Evolutionary conservation across 129 eudicot genomes (phyloP).

Genomic region (Pulicaria dysenterica): DNA sequence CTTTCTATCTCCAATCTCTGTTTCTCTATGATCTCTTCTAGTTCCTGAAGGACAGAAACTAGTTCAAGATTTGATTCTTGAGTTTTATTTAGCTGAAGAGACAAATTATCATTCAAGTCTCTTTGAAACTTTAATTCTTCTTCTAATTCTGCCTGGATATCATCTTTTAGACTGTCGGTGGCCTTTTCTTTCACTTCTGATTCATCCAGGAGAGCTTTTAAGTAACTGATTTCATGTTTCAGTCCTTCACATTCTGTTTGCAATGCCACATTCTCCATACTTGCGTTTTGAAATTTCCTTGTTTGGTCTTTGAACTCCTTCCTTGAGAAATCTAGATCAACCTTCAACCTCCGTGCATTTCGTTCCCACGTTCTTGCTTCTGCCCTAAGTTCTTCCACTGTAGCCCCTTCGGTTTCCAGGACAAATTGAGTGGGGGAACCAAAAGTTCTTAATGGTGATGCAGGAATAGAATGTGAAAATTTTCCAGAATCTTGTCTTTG

Average conservation of each 20-base stretch:
- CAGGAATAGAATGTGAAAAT: slow-evolving; percentile 37
- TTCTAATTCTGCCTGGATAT: slow-evolving; percentile 54
- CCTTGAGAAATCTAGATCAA: slow-evolving; percentile 54
- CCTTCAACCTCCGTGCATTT: slow-evolving; percentile 57
- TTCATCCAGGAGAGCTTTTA: slow-evolving; percentile 50
- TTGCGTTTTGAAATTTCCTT: slow-evolving; percentile 42
- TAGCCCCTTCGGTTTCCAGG: slow-evolving; percentile 43
- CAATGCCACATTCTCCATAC: slow-evolving; percentile 56
- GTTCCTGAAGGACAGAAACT: slow-evolving; percentile 70
- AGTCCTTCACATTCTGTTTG: slow-evolving; percentile 54
- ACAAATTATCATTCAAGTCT: slow-evolving; percentile 50
- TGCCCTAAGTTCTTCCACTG: slow-evolving; percentile 53
- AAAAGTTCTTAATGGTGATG: slow-evolving; percentile 48
- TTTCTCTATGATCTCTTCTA: slow-evolving; percentile 69
- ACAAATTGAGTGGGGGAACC: slow-evolving; percentile 36
- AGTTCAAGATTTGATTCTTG: slow-evolving; percentile 82
- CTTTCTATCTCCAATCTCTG: slow-evolving; percentile 60
- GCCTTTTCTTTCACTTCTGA: slow-evolving; percentile 46
- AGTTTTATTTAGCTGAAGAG: slow-evolving; percentile 63
- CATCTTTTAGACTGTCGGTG: slow-evolving; percentile 38
- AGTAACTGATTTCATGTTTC: slow-evolving; percentile 53
- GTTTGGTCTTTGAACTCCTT: slow-evolving; percentile 60
- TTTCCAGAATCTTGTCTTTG: slow-evolving; percentile 49
- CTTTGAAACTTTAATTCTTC: slow-evolving; percentile 58
- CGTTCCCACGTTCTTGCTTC: slow-evolving; percentile 85